Conservation (phyloP, 176 grass and related monocot species). For the Avena atlantica region DNA sequence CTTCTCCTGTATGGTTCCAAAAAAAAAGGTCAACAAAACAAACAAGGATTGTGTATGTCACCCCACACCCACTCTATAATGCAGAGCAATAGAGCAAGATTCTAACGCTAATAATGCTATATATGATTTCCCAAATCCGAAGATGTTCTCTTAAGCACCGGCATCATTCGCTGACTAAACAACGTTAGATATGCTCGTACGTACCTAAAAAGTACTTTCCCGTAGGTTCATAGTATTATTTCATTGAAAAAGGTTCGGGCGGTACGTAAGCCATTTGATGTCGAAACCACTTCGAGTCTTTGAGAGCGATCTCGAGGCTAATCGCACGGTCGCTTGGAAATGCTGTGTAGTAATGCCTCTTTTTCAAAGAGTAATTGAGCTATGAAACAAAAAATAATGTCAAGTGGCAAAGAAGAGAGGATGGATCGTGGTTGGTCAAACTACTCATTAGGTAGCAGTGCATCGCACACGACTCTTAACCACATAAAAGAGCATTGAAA, state of each 20-base stretch:
- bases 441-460: not conserved
- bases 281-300: not conserved
- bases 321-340: not conserved
- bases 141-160: not conserved
- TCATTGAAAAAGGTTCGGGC: not conserved
- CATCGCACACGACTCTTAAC: not conserved
- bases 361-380: not conserved
- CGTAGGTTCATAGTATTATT: not conserved
- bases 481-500: not conserved
- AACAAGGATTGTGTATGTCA: not conserved
- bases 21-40: not conserved
- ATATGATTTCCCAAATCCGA: not conserved
- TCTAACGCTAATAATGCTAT: not conserved
- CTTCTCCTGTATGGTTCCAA: too few species aligned
- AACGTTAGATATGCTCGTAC: not conserved
- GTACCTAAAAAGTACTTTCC: slow-evolving; percentile 32
- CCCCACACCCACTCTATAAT: not conserved
- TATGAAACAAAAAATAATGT: not conserved
- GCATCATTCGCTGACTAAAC: not conserved
- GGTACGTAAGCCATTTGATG: not conserved
- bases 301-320: not conserved
- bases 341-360: not conserved
- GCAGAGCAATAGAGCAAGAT: not conserved
- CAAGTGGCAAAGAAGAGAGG: slow-evolving; percentile 20
- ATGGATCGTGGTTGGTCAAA: slow-evolving; percentile 23